Evolutionary conservation across 169 alveolate species (phyloP).

Genomic region (Theileria parva): DNA sequence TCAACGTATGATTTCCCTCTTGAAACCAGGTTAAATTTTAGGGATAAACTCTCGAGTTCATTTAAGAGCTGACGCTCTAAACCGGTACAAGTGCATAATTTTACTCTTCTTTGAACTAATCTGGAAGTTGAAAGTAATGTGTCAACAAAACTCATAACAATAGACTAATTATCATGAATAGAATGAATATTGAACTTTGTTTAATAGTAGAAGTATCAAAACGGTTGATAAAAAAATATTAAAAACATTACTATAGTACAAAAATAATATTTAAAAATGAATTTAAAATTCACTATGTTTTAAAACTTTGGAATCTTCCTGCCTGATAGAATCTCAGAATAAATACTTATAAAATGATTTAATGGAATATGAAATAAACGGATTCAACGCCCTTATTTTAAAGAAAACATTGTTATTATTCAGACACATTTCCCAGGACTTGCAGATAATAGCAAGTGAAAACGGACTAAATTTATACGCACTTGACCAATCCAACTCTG

Average conservation of each 20-base stretch:
- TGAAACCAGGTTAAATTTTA: slow-evolving; percentile 21
- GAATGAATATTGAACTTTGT: too few relatives aligned
- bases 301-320: too few relatives aligned
- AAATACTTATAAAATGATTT: background rate
- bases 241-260: background rate
- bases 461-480: slow-evolving; percentile 64
- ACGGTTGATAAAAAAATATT: background rate
- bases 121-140: background rate
- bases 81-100: slow-evolving; percentile 45
- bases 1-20: slow-evolving; percentile 46
- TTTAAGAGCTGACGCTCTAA: slow-evolving; percentile 33
- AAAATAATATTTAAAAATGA: background rate
- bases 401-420: slow-evolving; percentile 55
- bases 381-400: slow-evolving; percentile 41
- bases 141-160: slow-evolving; percentile 20
- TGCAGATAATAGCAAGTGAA: slow-evolving; percentile 53
- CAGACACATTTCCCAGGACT: slow-evolving; percentile 48
- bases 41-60: slow-evolving; percentile 31
- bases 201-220: background rate
- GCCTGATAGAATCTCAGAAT: too few relatives aligned
- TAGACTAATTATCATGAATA: background rate
- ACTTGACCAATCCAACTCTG: slow-evolving; percentile 58
- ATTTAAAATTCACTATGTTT: background rate
- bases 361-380: slow-evolving; percentile 67
- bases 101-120: slow-evolving; percentile 18